Percentiles rank a stretch among this genome's conserved stretches.
These are phyloP conservation scores for Trematosphaeria pertusa DNA, from an alignment of 2,329 filamentous ascomycete species.

Conservation along the genomic window DNA sequence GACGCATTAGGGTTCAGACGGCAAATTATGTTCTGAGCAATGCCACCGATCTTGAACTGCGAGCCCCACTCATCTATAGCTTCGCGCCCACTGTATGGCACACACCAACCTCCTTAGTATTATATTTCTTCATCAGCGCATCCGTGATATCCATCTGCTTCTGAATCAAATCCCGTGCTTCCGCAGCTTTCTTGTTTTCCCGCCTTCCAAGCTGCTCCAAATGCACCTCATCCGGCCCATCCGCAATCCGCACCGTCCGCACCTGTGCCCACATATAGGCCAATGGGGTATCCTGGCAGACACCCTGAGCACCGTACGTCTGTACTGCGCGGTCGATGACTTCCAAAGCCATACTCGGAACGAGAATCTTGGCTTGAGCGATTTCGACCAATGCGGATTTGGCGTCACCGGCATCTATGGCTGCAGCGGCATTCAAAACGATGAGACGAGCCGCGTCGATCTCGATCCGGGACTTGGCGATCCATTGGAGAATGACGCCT, in stretches of 20 bases:
- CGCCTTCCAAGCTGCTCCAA: slow-evolving; percentile 74
- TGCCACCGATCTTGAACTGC: too few relatives aligned
- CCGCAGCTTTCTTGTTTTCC: slow-evolving; percentile 72
- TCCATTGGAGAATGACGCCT: slow-evolving; percentile 91
- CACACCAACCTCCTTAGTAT: slow-evolving; percentile 21
- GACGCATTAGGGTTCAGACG: too few relatives aligned
- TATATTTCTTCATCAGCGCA: slow-evolving; percentile 67
- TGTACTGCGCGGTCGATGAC: slow-evolving; percentile 94
- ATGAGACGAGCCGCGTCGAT: slow-evolving; percentile 87
- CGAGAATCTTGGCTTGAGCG: slow-evolving; percentile 88
- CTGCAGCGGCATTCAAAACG: slow-evolving; percentile 90
- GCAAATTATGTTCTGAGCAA: too few relatives aligned
- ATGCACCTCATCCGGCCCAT: slow-evolving; percentile 92
- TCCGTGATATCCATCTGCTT: slow-evolving; percentile 69
- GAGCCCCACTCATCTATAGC: too few relatives aligned
- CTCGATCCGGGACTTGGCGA: slow-evolving; percentile 87
- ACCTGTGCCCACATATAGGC: slow-evolving; percentile 57
- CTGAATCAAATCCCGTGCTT: slow-evolving; percentile 64
- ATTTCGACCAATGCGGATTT: slow-evolving; percentile 90
- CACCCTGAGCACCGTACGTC: slow-evolving; percentile 84
- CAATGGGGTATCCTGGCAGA: slow-evolving; percentile 90
- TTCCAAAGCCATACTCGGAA: slow-evolving; percentile 77
- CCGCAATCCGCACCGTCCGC: slow-evolving; percentile 76
- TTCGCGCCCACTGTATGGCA: neutral
- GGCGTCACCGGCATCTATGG: slow-evolving; percentile 85